Evolutionary conservation across 2,329 filamentous ascomycete species (phyloP).

Genomic region (Fusarium sp.): DNA sequence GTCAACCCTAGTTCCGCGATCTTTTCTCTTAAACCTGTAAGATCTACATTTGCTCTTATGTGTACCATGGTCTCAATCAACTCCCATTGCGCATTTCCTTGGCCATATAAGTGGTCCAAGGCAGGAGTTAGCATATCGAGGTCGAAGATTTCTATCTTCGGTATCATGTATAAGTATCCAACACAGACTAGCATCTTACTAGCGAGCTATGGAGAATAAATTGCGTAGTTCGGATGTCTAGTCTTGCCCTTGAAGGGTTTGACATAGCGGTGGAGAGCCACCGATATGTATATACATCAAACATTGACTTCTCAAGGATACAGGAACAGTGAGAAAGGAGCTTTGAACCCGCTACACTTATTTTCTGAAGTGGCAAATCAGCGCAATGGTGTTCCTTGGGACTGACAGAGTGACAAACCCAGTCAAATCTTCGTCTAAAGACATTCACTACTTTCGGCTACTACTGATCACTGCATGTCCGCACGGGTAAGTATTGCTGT

Average conservation of each 20-base stretch:
- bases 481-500: accelerated
- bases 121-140: neutral
- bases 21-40: neutral
- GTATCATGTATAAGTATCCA: neutral
- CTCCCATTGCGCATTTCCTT: accelerated
- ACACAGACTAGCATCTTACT: neutral
- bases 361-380: too few species aligned
- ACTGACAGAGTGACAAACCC: too few species aligned
- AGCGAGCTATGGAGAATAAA: accelerated
- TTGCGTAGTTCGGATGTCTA: too few species aligned
- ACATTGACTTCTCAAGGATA: too few species aligned
- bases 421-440: neutral
- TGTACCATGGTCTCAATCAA: accelerated
- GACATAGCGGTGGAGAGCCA: too few species aligned
- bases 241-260: neutral
- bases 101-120: neutral
- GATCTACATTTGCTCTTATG: accelerated
- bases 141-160: neutral
- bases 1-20: neutral
- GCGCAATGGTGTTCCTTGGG: too few species aligned
- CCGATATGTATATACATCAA: too few species aligned
- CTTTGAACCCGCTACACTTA: too few species aligned
- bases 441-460: accelerated
- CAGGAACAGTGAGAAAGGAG: too few species aligned
- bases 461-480: neutral